Conservation (phyloP, 495 filamentous ascomycete genomes). For the Neurospora cerealis region DNA sequence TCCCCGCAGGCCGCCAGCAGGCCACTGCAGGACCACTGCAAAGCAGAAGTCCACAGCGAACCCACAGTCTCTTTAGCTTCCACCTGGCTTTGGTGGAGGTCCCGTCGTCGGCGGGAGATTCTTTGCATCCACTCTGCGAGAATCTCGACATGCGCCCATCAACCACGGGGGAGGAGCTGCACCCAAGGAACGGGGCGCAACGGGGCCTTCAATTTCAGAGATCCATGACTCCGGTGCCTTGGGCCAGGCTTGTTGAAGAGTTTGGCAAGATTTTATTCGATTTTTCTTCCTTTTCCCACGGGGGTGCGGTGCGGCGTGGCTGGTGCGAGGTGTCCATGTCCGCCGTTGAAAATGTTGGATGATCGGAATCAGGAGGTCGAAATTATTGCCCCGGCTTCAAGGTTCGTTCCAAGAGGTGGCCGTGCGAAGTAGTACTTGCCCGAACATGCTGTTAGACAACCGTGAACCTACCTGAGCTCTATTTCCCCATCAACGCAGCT, state of each 20-base stretch:
- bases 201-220: neutral
- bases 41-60: neutral
- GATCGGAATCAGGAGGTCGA: neutral
- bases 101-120: neutral
- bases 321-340: neutral
- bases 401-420: neutral
- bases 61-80: neutral
- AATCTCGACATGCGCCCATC: neutral
- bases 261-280: neutral
- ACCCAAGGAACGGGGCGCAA: neutral
- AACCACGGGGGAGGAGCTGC: neutral
- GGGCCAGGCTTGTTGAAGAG: neutral
- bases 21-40: neutral
- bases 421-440: neutral
- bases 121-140: neutral
- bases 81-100: neutral
- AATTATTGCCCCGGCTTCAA: neutral
- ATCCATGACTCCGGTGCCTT: neutral
- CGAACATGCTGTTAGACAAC: neutral
- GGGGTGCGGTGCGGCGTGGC: neutral
- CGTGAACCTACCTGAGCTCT: neutral
- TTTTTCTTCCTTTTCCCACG: neutral
- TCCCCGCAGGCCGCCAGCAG: neutral
- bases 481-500: neutral
- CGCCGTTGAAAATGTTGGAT: neutral